Conservation (phyloP, 2,329 filamentous ascomycete genomes). For the Exophiala oligosperma region DNA sequence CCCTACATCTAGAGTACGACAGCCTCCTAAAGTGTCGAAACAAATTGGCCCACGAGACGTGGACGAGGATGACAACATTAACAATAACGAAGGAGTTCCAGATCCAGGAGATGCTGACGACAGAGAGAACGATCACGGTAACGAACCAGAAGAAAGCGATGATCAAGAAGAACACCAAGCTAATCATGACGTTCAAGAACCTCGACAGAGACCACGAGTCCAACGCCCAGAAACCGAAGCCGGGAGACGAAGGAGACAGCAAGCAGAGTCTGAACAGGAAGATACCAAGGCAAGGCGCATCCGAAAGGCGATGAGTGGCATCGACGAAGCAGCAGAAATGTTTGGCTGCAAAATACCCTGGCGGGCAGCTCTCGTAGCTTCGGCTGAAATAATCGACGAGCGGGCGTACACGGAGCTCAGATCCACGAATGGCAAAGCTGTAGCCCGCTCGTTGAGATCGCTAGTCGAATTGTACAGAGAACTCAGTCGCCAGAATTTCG, state of each 20-base stretch:
- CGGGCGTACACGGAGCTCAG: constrained; percentile 2
- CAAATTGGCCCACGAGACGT: too few species aligned
- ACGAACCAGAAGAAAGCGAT: not conserved
- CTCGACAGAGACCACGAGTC: not conserved
- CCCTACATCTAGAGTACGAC: too few species aligned
- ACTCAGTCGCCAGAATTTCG: not conserved
- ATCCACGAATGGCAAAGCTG: constrained; percentile 12
- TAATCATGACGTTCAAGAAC: not conserved
- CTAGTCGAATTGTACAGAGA: constrained; percentile 8
- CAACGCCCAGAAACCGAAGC: constrained; percentile 16
- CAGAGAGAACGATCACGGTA: too few species aligned
- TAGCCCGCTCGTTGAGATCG: constrained; percentile 8
- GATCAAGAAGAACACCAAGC: not conserved
- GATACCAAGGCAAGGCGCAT: constrained; percentile 8
- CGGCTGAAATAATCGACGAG: constrained; percentile 8
- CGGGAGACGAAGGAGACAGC: constrained; percentile 8
- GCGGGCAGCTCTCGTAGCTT: constrained; percentile 23
- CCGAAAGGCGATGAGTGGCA: constrained; percentile 17
- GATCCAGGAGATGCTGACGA: too few species aligned
- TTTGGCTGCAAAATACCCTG: constrained; percentile 29
- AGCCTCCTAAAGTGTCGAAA: not conserved
- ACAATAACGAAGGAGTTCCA: too few species aligned
- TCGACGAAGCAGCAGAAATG: constrained; percentile 26
- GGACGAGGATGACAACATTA: too few species aligned
- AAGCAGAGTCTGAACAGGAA: constrained; percentile 11